Evolutionary conservation across 2,329 filamentous ascomycete genomes (phyloP).

Genomic region (Ambrosiella beaveri): DNA sequence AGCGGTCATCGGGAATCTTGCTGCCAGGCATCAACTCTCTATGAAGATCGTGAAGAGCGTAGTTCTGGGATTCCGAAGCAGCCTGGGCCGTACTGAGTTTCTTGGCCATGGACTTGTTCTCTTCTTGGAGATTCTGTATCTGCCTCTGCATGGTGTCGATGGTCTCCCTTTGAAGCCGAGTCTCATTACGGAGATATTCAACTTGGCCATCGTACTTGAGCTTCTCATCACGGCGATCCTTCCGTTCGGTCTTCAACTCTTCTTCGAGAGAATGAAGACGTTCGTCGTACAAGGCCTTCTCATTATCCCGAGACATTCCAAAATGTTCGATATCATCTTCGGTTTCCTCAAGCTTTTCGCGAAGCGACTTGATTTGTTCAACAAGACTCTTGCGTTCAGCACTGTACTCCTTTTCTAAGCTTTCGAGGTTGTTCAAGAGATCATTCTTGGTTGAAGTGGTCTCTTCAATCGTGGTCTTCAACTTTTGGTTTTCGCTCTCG

Average conservation of each 20-base stretch:
- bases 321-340: slow-evolving; percentile 85
- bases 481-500: background rate
- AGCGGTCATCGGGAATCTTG: slow-evolving; percentile 35
- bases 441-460: slow-evolving; percentile 85
- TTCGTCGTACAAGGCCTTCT: slow-evolving; percentile 53
- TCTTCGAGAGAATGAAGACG: slow-evolving; percentile 49
- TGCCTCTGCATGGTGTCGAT: slow-evolving; percentile 41
- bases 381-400: slow-evolving; percentile 72
- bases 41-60: slow-evolving; percentile 41
- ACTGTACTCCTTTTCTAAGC: slow-evolving; percentile 73
- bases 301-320: slow-evolving; percentile 66
- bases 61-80: slow-evolving; percentile 32
- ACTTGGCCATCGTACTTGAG: slow-evolving; percentile 45
- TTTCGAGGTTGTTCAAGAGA: slow-evolving; percentile 85
- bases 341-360: slow-evolving; percentile 63
- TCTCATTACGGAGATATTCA: slow-evolving; percentile 44
- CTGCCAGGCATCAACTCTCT: slow-evolving; percentile 37
- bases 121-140: slow-evolving; percentile 37
- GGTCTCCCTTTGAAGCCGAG: slow-evolving; percentile 40
- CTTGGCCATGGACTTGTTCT: slow-evolving; percentile 32
- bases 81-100: slow-evolving; percentile 35
- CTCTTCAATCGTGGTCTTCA: slow-evolving; percentile 49
- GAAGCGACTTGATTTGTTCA: slow-evolving; percentile 59
- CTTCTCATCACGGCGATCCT: slow-evolving; percentile 38
- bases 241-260: slow-evolving; percentile 48